Evolutionary conservation across 371 early-diverging fungal genomes (phyloP).

Genomic region (Neoconidiobolus thromboides): DNA sequence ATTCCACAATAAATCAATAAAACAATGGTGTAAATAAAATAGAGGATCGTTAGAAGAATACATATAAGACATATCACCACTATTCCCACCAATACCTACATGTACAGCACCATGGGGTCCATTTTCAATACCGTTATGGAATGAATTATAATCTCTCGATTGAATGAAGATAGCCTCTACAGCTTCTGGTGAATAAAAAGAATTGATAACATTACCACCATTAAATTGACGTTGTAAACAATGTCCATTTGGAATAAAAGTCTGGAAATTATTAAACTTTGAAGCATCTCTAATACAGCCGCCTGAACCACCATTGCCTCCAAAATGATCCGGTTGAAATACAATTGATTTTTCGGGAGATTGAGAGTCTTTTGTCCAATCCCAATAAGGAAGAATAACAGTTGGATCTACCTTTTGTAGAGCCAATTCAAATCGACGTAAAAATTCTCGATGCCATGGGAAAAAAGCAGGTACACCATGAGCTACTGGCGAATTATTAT

Average conservation of each 20-base stretch:
- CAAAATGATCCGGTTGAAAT: too few species aligned
- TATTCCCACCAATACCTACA: slow-evolving; percentile 17
- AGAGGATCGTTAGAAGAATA: slow-evolving; percentile 3
- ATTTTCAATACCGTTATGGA: slow-evolving; percentile 18
- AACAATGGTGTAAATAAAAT: slow-evolving; percentile 2
- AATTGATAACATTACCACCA: slow-evolving; percentile 9
- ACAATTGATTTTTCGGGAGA: too few species aligned
- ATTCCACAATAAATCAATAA: not conserved
- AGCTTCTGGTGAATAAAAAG: slow-evolving; percentile 12
- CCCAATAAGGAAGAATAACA: too few species aligned
- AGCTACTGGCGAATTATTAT: too few species aligned
- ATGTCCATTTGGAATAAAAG: not conserved
- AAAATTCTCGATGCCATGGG: too few species aligned
- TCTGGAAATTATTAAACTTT: too few species aligned
- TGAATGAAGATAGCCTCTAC: slow-evolving; percentile 12
- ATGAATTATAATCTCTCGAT: slow-evolving; percentile 12
- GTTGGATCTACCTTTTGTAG: too few species aligned
- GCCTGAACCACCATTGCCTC: too few species aligned
- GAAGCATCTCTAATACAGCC: too few species aligned
- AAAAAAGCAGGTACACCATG: too few species aligned
- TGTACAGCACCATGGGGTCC: slow-evolving; percentile 26
- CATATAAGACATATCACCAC: slow-evolving; percentile 16
- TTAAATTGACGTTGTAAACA: slow-evolving; percentile 4
- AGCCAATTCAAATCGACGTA: too few species aligned
- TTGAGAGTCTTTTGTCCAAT: too few species aligned